These are phyloP conservation scores for Fusarium nurragi DNA, from an alignment of 2,329 filamentous ascomycete species.

Conservation along the genomic window DNA sequence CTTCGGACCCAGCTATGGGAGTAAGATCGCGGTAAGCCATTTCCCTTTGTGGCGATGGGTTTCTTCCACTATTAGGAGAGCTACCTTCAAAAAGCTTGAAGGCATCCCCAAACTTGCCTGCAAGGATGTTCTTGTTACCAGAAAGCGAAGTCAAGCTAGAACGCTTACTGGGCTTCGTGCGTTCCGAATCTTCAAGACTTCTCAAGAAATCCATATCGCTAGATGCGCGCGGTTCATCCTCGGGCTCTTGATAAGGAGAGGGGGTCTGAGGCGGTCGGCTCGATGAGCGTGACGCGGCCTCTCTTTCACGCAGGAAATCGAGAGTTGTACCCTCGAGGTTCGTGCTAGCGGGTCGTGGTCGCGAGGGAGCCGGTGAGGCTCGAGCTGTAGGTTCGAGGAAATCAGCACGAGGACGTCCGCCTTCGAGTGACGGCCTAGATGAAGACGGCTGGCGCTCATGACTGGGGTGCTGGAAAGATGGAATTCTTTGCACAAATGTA, in stretches of 20 bases:
- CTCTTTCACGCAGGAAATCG: slow-evolving; percentile 82
- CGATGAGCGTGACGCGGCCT: slow-evolving; percentile 61
- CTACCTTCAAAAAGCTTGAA: slow-evolving; percentile 88
- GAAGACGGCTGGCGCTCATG: slow-evolving; percentile 43
- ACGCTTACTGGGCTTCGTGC: slow-evolving; percentile 69
- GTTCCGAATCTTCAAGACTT: slow-evolving; percentile 72
- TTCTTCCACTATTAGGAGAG: slow-evolving; percentile 49
- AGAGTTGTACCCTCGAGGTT: slow-evolving; percentile 80
- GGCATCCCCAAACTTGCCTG: slow-evolving; percentile 89
- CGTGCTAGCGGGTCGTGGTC: slow-evolving; percentile 80
- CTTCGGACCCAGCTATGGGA: slow-evolving; percentile 80
- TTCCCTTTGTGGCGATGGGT: slow-evolving; percentile 61
- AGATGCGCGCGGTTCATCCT: slow-evolving; percentile 57
- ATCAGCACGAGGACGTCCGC: slow-evolving; percentile 42
- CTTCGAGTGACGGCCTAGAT: slow-evolving; percentile 43
- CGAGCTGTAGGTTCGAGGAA: slow-evolving; percentile 39
- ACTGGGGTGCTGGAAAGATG: slow-evolving; percentile 41
- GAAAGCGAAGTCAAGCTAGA: slow-evolving; percentile 77
- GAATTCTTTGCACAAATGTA: slow-evolving; percentile 31
- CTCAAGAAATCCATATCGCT: slow-evolving; percentile 84
- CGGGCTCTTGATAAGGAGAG: slow-evolving; percentile 55
- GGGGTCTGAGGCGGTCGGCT: slow-evolving; percentile 47
- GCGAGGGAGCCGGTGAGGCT: slow-evolving; percentile 51
- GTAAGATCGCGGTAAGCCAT: slow-evolving; percentile 64
- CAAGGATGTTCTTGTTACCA: slow-evolving; percentile 83